Conservation (phyloP, 257 asterid species). For the Nicotiana paniculata region DNA sequence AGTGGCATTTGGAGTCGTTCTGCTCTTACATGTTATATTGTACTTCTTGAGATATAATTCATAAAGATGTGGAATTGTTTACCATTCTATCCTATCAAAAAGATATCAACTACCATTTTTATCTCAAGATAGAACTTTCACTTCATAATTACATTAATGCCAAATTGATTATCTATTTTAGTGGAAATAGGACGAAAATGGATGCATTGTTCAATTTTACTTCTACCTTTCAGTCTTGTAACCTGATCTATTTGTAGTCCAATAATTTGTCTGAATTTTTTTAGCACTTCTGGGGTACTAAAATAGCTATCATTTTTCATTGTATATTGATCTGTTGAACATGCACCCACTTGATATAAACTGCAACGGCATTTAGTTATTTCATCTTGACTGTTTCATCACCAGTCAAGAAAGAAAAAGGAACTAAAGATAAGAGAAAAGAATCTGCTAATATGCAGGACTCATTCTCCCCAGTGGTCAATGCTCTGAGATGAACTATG, state of each 20-base stretch:
- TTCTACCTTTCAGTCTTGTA: background rate
- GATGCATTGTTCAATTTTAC: background rate
- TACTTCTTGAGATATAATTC: background rate
- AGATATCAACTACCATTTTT: background rate
- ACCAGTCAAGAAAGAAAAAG: background rate
- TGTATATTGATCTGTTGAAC: background rate
- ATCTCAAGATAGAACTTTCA: constrained; percentile 1
- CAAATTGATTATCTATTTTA: background rate
- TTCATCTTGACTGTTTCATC: background rate
- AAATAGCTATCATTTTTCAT: background rate
- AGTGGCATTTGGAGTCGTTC: background rate
- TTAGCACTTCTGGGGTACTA: background rate
- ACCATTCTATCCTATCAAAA: background rate
- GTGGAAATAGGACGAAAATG: background rate
- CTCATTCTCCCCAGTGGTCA: background rate
- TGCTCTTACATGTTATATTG: background rate
- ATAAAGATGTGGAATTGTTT: no score
- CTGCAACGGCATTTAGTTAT: background rate
- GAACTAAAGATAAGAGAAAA: background rate
- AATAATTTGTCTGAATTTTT: background rate
- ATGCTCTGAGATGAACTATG: background rate
- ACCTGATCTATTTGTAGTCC: background rate
- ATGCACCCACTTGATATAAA: background rate
- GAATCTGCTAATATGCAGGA: background rate
- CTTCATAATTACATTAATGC: background rate